Base-by-base conservation (phyloP, 305 asterid species). In the Plantago lanceolata region DNA sequence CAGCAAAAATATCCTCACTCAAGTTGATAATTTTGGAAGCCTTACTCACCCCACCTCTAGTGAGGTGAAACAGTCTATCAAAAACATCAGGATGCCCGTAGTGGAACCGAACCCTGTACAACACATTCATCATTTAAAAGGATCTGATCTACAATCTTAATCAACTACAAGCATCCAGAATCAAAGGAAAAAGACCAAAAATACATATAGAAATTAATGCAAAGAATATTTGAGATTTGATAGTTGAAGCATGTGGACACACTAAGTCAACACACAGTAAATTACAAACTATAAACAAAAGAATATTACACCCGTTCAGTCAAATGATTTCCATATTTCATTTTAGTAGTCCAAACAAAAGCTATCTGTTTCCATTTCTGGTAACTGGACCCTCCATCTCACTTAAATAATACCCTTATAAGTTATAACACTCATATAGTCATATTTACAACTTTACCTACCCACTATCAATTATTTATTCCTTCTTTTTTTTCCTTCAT, bases 51-150 rank as follows among this genome's bases (percentile, higher is more conserved):
- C 98, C 96, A 73, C 96, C 96, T 73, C 96, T 83, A 17, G 96
- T 89, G 61, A 92, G 94, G 79, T 92, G 98, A 74, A 92, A 92
- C 45, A 92, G 64, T 76, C 98, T 81, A 76, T 92, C 96, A 72
- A 92, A 92, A 65, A 92, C 94, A 76, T 92, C 98, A 26, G 96
- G 96, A 79, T 92, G 98, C 62, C 98, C 98, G 48, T 92, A 92
- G 74, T 92, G 98, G 78, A 92, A 89, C 76, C 98, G 98, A 53
- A 92, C 98, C 95, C 98, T 91, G 76, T 9, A 64, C 44, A 33
- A 60, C 49, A 76, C 57, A 55, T 28, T 48, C 35, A 51, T 55
- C 19, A 20, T 26, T 53, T 61, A 45, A 71, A 57, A 20, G 8
- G 48, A 18, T 15, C 14, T 15, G 44, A 45, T 15, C 19, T 44